Evolutionary conservation across 345 rosid species (phyloP), one percentile per base, ranked within the genome.

Genomic region (Ceriops tagal): DNA sequence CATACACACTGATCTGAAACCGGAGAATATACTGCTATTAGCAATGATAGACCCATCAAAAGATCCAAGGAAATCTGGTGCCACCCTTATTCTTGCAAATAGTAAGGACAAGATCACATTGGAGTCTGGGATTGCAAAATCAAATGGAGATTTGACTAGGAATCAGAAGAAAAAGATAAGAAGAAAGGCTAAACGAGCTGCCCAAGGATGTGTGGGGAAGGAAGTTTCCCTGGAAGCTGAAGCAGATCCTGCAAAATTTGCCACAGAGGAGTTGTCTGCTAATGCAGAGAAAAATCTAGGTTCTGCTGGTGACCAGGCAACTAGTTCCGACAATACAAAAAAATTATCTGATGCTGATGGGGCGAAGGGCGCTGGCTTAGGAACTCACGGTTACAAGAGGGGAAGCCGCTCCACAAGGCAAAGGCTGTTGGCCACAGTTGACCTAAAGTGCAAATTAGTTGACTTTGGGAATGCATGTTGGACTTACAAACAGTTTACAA

Each of bases 381-480:
- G 55, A 60, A 75, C 68, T 62, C 78, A 72, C 69, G 78, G 74
- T 53, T 62, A 24, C 63, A 89, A 82, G 78, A 83, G 82, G 74
- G 88, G 81, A 30, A 76, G 78, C 53, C 79, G 84, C 56, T 79
- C 82, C 21, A 70, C 69, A 55, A 83, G 93, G 81, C 73, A 71
- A 75, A 81, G 76, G 62, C 79, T 86, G 52, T 64, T 83, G 69
- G 80, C 74, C 28, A 78, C 91, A 22, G 74, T 72, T 63, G 89
- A 87, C 55, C 55, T 82, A 21, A 87, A 77, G 56, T 89, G 91
- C 84, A 89, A 89, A 79, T 78, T 89, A 80, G 91, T 89, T 21
- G 91, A 89, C 72, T 89, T 86, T 77, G 88, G 95, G 31, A 89
- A 85, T 85, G 91, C 95, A n/a, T 89, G 91, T 73, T 89, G 89